These are phyloP conservation scores for Escovopsis sp. DNA, from an alignment of 2,329 filamentous ascomycete genomes.

Conservation along the genomic window DNA sequence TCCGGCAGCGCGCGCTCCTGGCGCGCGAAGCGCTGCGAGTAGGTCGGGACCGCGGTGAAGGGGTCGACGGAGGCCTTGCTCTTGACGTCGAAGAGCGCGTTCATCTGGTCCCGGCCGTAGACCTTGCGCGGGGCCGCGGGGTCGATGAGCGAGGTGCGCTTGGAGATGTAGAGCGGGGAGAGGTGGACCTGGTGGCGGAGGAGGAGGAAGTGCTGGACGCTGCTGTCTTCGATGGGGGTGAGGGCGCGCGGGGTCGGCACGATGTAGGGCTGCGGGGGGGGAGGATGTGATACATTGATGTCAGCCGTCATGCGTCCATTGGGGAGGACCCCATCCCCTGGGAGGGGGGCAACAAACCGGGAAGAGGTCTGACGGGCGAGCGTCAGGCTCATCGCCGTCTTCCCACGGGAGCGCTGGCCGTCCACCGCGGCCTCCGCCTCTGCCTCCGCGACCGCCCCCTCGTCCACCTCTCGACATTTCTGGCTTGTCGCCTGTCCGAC, in stretches of 20 bases:
- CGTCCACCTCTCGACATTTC: conserved; percentile 37
- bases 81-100: conserved; percentile 39
- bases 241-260: conserved; percentile 32
- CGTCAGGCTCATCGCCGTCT: conserved; percentile 38
- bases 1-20: conserved; percentile 40
- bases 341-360: no score
- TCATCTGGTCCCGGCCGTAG: conserved; percentile 45
- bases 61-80: conserved; percentile 42
- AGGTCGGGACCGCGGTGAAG: conserved; percentile 43
- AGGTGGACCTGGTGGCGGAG: conserved; percentile 42
- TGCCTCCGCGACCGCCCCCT: conserved; percentile 35
- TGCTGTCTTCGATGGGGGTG: conserved; percentile 27
- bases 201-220: conserved; percentile 37
- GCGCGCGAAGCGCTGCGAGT: conserved; percentile 39
- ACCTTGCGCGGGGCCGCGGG: conserved; percentile 24
- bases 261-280: conserved; percentile 28
- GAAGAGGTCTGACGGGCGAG: conserved; percentile 44
- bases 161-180: conserved; percentile 41
- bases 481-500: no score
- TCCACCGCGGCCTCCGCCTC: conserved; percentile 32
- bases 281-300: no score
- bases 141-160: conserved; percentile 27
- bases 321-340: no score
- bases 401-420: conserved; percentile 37
- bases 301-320: no score